Percentiles rank a stretch among this genome's conserved stretches.
Conservation (phyloP, 2,329 filamentous ascomycete species). For the Hymenoscyphus scutula region DNA sequence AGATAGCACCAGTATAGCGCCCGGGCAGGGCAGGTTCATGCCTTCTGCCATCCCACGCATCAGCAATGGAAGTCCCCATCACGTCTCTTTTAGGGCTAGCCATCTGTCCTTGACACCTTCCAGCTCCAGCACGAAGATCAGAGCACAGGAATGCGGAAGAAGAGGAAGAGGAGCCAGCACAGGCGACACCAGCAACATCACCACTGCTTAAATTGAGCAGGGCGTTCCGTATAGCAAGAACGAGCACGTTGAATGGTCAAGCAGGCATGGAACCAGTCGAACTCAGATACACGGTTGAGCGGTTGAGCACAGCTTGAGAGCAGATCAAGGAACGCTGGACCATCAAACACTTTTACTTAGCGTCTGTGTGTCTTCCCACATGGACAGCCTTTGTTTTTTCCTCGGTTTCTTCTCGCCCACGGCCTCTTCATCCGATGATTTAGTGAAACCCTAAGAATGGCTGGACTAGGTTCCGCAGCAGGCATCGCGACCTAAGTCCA, state of each 20-base stretch:
- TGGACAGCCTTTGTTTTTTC: background rate
- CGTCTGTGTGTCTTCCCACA: conserved; percentile 10
- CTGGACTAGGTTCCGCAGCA: too few species aligned
- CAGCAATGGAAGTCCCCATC: background rate
- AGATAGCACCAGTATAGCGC: too few species aligned
- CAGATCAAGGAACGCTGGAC: conserved; percentile 19
- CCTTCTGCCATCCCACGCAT: conserved; percentile 1
- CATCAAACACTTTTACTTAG: conserved; percentile 17
- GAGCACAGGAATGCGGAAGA: conserved; percentile 2
- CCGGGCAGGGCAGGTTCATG: conserved; percentile 17
- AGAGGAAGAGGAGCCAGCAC: conserved; percentile 6
- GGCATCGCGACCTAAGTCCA: too few species aligned
- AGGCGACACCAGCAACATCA: conserved; percentile 10
- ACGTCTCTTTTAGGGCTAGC: background rate
- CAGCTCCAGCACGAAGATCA: conserved; percentile 17
- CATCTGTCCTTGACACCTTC: background rate
- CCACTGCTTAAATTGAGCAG: background rate
- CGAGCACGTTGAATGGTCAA: conserved; percentile 5
- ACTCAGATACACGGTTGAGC: conserved; percentile 18
- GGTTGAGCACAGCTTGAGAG: conserved; percentile 15
- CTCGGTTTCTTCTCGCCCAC: background rate
- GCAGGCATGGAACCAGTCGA: background rate
- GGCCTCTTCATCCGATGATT: conserved; percentile 17
- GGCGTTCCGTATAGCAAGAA: conserved; percentile 1
- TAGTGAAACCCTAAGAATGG: conserved; percentile 14